These are phyloP conservation scores for Bacterosira constricta DNA, from an alignment of 108 stramenopile genomes.

Conservation along the genomic window DNA sequence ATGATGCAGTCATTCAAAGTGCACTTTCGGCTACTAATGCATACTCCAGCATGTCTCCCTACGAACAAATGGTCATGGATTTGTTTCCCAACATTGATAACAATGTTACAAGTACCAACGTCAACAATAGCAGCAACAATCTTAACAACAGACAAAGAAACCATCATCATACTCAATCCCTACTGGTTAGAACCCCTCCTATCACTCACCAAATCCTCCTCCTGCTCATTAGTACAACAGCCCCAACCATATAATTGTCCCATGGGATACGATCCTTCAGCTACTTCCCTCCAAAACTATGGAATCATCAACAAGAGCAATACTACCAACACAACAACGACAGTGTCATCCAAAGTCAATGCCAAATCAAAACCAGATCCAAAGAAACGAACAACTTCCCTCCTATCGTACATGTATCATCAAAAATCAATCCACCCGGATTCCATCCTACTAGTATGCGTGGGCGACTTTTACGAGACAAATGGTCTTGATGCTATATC, in stretches of 20 bases:
- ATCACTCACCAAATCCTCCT: conserved; percentile 54
- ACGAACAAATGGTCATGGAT: conserved; percentile 34
- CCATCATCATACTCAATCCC: conserved; percentile 37
- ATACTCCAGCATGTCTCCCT: conserved; percentile 17
- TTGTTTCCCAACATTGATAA: conserved; percentile 11
- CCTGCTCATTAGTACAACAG: conserved; percentile 62
- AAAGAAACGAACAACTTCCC: no score
- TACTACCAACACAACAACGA: not conserved
- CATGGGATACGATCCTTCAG: conserved; percentile 79
- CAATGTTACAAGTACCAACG: not conserved
- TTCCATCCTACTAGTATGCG: conserved; percentile 74
- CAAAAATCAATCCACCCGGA: conserved; percentile 62
- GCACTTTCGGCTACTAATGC: not conserved
- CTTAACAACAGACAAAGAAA: conserved; percentile 34
- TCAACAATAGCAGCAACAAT: conserved; percentile 1
- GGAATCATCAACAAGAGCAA: no score
- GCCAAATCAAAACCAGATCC: no score
- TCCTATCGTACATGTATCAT: conserved; percentile 64
- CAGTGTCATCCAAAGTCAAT: not conserved
- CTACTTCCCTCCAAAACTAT: conserved; percentile 49
- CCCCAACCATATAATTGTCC: conserved; percentile 79
- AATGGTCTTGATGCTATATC: conserved; percentile 95
- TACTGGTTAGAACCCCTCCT: conserved; percentile 70
- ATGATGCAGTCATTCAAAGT: not conserved
- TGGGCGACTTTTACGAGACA: conserved; percentile 98